phyloP scores from a whole-genome alignment of 768 basidiomycete genomes.

The Leucosporidium yakuticum region DNA sequence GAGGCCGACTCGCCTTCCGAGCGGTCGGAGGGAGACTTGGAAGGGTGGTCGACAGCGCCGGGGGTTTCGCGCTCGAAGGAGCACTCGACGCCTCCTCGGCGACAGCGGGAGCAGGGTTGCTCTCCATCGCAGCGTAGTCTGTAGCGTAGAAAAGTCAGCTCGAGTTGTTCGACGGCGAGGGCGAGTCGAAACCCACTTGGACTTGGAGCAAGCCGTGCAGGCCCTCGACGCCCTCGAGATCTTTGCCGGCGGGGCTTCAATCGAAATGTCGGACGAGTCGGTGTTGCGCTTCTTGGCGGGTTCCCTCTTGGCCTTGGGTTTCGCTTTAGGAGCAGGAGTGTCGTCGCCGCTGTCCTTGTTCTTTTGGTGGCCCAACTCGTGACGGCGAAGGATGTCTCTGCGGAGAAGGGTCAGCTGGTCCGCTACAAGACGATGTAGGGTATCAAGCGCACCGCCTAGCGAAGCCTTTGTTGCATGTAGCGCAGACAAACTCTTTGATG shows the following conservation, averaged over 20 bases:
- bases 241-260: slow-evolving; percentile 15
- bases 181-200: slow-evolving; percentile 17
- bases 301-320: slow-evolving; percentile 6
- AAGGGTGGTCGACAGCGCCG: slow-evolving; percentile 6
- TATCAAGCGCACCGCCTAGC: neutral
- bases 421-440: neutral
- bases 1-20: slow-evolving; percentile 22
- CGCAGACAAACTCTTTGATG: slow-evolving; percentile 31
- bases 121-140: slow-evolving; percentile 33
- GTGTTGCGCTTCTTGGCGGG: slow-evolving; percentile 26
- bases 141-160: neutral
- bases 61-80: slow-evolving; percentile 24
- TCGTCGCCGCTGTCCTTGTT: slow-evolving; percentile 9
- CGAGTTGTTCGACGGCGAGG: rapidly evolving
- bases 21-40: slow-evolving; percentile 5
- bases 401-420: neutral
- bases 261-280: slow-evolving; percentile 1
- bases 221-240: slow-evolving; percentile 27
- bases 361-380: slow-evolving; percentile 30
- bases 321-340: neutral
- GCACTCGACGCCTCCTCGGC: slow-evolving; percentile 28
- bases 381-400: slow-evolving; percentile 33
- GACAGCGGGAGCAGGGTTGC: slow-evolving; percentile 32
- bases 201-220: slow-evolving; percentile 23
- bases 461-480: slow-evolving; percentile 28